phyloP scores from a whole-genome alignment of 2,329 filamentous ascomycete species.

The Penicillium sp. region DNA sequence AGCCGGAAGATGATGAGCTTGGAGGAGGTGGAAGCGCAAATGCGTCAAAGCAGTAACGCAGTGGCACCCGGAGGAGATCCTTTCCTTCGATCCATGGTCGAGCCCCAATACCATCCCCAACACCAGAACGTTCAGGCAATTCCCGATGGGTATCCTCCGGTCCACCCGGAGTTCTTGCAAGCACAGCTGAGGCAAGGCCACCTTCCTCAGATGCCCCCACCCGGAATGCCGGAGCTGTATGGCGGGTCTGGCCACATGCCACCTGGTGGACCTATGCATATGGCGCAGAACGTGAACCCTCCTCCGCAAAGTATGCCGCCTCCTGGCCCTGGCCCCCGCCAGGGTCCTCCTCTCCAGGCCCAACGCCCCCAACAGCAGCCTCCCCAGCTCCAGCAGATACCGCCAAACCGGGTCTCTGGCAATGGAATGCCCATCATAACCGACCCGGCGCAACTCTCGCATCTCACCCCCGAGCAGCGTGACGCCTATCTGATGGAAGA shows the following conservation, averaged over 20 bases:
- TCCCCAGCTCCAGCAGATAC: constrained; percentile 38
- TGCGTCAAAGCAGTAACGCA: constrained; percentile 63
- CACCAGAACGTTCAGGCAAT: constrained; percentile 33
- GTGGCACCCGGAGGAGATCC: constrained; percentile 29
- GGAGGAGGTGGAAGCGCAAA: constrained; percentile 93
- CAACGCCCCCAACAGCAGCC: constrained; percentile 37
- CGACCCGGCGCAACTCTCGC: constrained; percentile 72
- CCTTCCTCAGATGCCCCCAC: constrained; percentile 41
- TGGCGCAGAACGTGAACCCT: constrained; percentile 77
- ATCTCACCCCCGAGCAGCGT: constrained; percentile 82
- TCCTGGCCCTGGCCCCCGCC: constrained; percentile 38
- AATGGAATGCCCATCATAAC: constrained; percentile 58
- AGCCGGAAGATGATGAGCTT: constrained; percentile 84
- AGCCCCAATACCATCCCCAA: constrained; percentile 36
- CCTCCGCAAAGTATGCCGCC: constrained; percentile 49
- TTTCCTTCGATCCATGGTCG: constrained; percentile 30
- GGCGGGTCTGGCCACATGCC: constrained; percentile 49
- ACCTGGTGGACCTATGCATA: constrained; percentile 66
- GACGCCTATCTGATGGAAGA: constrained; percentile 84
- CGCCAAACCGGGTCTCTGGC: constrained; percentile 36
- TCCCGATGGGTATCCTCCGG: constrained; percentile 35
- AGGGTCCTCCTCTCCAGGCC: constrained; percentile 31
- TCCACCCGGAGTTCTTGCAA: constrained; percentile 53
- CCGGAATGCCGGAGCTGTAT: constrained; percentile 45
- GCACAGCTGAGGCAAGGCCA: constrained; percentile 38